phyloP scores from a whole-genome alignment of 257 asterid species.

The Salvia rosmarinus region DNA sequence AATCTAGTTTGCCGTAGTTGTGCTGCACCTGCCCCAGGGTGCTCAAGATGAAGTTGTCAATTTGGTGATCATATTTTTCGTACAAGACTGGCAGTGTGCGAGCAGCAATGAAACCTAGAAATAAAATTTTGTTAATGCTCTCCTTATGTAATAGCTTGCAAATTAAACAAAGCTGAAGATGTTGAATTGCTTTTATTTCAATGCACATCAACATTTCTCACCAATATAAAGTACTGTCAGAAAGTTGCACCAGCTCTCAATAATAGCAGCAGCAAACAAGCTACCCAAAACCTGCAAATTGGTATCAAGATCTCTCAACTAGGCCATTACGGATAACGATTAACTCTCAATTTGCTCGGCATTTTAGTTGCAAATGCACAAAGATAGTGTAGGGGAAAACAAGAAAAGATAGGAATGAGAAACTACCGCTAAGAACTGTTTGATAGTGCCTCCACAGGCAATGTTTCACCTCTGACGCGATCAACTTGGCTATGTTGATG shows the following conservation, averaged over 20 bases:
- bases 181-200: not conserved
- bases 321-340: not conserved
- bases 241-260: slow-evolving; percentile 93
- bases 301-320: not conserved
- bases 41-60: slow-evolving; percentile 60
- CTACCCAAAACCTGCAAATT: slow-evolving; percentile 58
- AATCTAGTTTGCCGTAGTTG: slow-evolving; percentile 67
- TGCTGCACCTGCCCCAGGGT: slow-evolving; percentile 55
- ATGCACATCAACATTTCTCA: not conserved
- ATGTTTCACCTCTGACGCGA: slow-evolving; percentile 61
- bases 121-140: too few species aligned
- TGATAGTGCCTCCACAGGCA: slow-evolving; percentile 63
- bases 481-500: slow-evolving; percentile 53
- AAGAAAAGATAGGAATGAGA: not conserved
- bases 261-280: slow-evolving; percentile 72
- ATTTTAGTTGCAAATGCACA: not conserved
- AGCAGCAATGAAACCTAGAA: slow-evolving; percentile 75
- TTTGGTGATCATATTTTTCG: slow-evolving; percentile 74
- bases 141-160: not conserved
- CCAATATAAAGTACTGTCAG: slow-evolving; percentile 69
- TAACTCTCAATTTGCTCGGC: too few species aligned
- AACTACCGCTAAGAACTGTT: slow-evolving; percentile 66
- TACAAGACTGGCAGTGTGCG: slow-evolving; percentile 79
- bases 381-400: not conserved
- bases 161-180: too few species aligned